Evolutionary conservation across 2,329 filamentous ascomycete species (phyloP).

Genomic region (Neopestalotiopsis sp.): DNA sequence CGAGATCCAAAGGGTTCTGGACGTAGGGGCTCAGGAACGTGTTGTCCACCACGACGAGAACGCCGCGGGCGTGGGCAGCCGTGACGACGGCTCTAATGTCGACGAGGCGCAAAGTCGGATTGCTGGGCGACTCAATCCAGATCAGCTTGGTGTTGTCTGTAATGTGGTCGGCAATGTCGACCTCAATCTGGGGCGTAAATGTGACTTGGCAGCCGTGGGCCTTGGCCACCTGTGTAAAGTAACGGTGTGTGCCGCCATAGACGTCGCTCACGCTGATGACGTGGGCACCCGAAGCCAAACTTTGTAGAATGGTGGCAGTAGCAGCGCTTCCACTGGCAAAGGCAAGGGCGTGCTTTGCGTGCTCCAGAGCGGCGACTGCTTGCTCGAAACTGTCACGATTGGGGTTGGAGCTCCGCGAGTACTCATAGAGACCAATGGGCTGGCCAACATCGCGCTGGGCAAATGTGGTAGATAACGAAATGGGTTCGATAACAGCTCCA

Average conservation of each 20-base stretch:
- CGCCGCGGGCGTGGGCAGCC: slow-evolving; percentile 84
- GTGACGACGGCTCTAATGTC: slow-evolving; percentile 88
- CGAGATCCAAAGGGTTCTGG: slow-evolving; percentile 93
- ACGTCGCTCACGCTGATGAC: slow-evolving; percentile 97
- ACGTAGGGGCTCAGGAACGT: slow-evolving; percentile 97
- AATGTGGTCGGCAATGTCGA: slow-evolving; percentile 85
- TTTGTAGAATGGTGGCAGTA: slow-evolving; percentile 92
- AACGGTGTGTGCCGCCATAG: slow-evolving; percentile 96
- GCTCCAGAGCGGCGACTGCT: slow-evolving; percentile 89
- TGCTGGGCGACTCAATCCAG: slow-evolving; percentile 96
- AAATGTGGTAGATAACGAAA: slow-evolving; percentile 95
- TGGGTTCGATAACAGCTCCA: slow-evolving; percentile 94
- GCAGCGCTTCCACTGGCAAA: slow-evolving; percentile 95
- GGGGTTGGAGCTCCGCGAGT: slow-evolving; percentile 91
- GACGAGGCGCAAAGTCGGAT: slow-evolving; percentile 90
- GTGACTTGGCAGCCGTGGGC: slow-evolving; percentile 94
- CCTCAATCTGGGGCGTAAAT: slow-evolving; percentile 90
- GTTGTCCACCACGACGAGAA: slow-evolving; percentile 98
- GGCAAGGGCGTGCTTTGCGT: slow-evolving; percentile 89
- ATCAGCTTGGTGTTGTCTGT: slow-evolving; percentile 88
- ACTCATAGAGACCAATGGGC: slow-evolving; percentile 90
- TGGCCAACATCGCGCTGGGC: slow-evolving; percentile 88
- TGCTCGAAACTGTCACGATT: slow-evolving; percentile 95
- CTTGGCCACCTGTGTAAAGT: slow-evolving; percentile 97
- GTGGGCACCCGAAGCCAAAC: slow-evolving; percentile 87